These are phyloP conservation scores for Boletus rubropictus DNA, from an alignment of 768 basidiomycete species.

Conservation along the genomic window DNA sequence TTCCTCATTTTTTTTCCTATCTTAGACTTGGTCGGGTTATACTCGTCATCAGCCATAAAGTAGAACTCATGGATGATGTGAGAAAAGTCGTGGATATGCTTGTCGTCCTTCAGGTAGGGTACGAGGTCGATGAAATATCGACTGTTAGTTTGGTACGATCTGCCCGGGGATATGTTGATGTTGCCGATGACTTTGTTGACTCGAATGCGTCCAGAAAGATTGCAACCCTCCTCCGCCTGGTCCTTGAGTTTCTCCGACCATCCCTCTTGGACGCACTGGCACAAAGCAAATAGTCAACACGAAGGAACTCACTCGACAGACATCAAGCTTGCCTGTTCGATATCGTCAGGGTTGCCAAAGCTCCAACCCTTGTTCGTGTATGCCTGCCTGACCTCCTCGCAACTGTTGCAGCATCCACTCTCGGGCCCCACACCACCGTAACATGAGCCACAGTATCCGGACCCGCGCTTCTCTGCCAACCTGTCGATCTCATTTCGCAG, in stretches of 20 bases:
- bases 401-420: slow-evolving; percentile 89
- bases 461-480: slow-evolving; percentile 53
- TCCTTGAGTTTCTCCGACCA: slow-evolving; percentile 93
- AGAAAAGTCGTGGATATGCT: slow-evolving; percentile 88
- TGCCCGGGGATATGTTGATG: slow-evolving; percentile 90
- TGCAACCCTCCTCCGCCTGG: slow-evolving; percentile 92
- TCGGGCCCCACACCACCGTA: slow-evolving; percentile 79
- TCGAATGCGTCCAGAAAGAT: slow-evolving; percentile 82
- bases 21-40: slow-evolving; percentile 60
- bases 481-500: slow-evolving; percentile 86
- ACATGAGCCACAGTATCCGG: slow-evolving; percentile 89
- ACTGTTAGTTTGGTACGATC: slow-evolving; percentile 84
- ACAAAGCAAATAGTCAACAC: neutral
- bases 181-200: slow-evolving; percentile 98
- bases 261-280: slow-evolving; percentile 84
- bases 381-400: slow-evolving; percentile 87
- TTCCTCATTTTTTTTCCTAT: slow-evolving; percentile 59
- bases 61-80: slow-evolving; percentile 77
- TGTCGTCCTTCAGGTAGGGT: slow-evolving; percentile 86
- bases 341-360: slow-evolving; percentile 81
- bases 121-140: slow-evolving; percentile 85
- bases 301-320: neutral
- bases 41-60: slow-evolving; percentile 80
- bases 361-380: slow-evolving; percentile 95
- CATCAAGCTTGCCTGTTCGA: slow-evolving; percentile 74